A percentile compares a stretch with the other conserved stretches of the same genome.
Conservation (phyloP, 345 rosid species). For the Citrus cavaleriei region DNA sequence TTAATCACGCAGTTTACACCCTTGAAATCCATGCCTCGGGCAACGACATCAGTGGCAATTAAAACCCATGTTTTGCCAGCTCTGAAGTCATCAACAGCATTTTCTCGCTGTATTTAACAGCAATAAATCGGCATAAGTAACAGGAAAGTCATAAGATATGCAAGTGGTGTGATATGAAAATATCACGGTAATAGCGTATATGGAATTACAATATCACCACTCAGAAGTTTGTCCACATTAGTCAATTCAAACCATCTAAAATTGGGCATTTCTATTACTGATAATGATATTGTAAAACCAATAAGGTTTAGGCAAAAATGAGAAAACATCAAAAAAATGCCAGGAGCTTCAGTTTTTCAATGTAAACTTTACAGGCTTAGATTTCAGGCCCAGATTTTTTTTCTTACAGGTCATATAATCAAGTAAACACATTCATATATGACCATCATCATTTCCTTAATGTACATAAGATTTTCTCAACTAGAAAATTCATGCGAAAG, state of each 20-base stretch:
- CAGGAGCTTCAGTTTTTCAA: not conserved
- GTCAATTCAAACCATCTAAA: not conserved
- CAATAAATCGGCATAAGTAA: not conserved
- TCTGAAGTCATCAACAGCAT: conserved; percentile 77
- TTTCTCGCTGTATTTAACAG: conserved; percentile 58
- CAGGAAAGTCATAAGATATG: not conserved
- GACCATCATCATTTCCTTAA: not conserved
- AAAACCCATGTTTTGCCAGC: conserved; percentile 88
- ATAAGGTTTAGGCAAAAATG: not conserved
- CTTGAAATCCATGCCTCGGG: conserved; percentile 98
- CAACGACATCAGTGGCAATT: conserved; percentile 93
- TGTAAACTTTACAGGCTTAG: not conserved
- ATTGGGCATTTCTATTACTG: not conserved
- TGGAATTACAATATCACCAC: not conserved
- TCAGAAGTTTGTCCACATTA: not conserved
- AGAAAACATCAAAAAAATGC: not conserved
- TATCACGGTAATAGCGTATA: not conserved
- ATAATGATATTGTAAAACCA: not conserved
- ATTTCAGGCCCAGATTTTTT: not conserved
- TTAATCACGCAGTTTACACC: conserved; percentile 90
- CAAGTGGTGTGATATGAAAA: not conserved
- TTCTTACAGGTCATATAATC: not conserved
- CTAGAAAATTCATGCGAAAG: not conserved
- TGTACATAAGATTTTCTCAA: not conserved
- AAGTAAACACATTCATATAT: not conserved